A percentile compares a stretch with the other conserved stretches of the same genome.
These are phyloP conservation scores for Aureobasidium sp. DNA, from an alignment of 2,329 filamentous ascomycete genomes.

Conservation along the genomic window DNA sequence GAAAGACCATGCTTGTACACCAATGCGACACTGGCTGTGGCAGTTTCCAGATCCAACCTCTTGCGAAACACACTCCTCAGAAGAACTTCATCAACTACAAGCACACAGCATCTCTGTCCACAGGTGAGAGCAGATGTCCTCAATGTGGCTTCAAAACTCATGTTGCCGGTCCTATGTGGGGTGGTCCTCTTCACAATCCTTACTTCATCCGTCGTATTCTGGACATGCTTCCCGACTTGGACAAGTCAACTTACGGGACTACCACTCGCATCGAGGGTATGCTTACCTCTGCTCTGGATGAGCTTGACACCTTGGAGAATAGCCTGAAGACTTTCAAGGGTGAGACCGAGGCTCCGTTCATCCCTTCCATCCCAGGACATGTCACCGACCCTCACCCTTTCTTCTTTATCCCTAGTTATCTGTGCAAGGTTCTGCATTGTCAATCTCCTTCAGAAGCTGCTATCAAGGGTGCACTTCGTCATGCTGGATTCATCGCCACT, in stretches of 20 bases:
- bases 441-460: slow-evolving; percentile 70
- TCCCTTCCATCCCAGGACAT: slow-evolving; percentile 51
- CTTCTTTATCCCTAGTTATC: slow-evolving; percentile 69
- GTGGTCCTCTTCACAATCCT: slow-evolving; percentile 75
- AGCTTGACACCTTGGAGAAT: slow-evolving; percentile 37
- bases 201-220: slow-evolving; percentile 77
- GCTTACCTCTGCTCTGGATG: slow-evolving; percentile 81
- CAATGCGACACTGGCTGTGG: slow-evolving; percentile 87
- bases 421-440: slow-evolving; percentile 73
- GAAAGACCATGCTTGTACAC: slow-evolving; percentile 89
- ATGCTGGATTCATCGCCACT: slow-evolving; percentile 73
- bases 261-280: slow-evolving; percentile 79
- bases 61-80: slow-evolving; percentile 61
- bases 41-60: slow-evolving; percentile 76
- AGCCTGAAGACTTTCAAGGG: background rate
- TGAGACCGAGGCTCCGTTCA: slow-evolving; percentile 23
- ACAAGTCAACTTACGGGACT: slow-evolving; percentile 69
- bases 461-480: slow-evolving; percentile 71
- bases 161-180: slow-evolving; percentile 90
- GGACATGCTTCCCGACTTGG: slow-evolving; percentile 58
- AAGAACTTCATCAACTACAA: slow-evolving; percentile 63
- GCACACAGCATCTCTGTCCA: slow-evolving; percentile 63
- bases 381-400: slow-evolving; percentile 71
- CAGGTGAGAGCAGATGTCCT: slow-evolving; percentile 58
- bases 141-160: slow-evolving; percentile 87